Conservation (phyloP, 75 land plant species). For the Larix kaempferi region DNA sequence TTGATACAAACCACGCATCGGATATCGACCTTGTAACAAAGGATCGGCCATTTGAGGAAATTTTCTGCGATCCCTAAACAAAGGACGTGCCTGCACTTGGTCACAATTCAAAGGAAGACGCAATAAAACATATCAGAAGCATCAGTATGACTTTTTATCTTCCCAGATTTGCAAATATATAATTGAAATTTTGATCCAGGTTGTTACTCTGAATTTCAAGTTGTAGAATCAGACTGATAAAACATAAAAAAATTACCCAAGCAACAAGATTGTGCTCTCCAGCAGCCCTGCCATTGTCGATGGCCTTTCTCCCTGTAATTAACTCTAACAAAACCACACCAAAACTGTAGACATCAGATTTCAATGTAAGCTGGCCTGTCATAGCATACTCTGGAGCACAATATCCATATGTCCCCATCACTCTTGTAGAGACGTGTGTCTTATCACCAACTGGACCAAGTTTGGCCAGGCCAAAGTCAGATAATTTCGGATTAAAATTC, state of each 20-base stretch:
- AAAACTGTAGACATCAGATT: constrained; percentile 81
- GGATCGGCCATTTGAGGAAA: constrained; percentile 94
- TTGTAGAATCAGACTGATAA: too few relatives aligned
- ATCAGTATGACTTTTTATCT: too few relatives aligned
- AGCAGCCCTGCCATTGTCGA: constrained; percentile 50
- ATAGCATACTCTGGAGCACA: constrained; percentile 91
- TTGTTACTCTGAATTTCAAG: too few relatives aligned
- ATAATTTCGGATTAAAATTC: constrained; percentile 67
- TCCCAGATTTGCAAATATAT: too few relatives aligned
- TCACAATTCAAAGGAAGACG: too few relatives aligned
- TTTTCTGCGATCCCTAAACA: constrained; percentile 81
- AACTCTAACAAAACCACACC: constrained; percentile 83
- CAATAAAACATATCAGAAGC: too few relatives aligned
- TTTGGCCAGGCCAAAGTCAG: constrained; percentile 87
- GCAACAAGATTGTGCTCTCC: constrained; percentile 87
- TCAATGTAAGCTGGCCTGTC: constrained; percentile 85
- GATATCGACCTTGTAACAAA: constrained; percentile 71
- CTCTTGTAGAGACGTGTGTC: constrained; percentile 81
- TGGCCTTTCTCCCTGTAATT: constrained; percentile 83
- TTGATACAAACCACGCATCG: constrained; percentile 85
- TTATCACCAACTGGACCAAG: constrained; percentile 92
- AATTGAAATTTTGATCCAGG: too few relatives aligned
- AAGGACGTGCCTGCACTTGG: constrained; percentile 67
- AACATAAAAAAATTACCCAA: constrained; percentile 45
- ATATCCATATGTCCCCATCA: constrained; percentile 90